Evolutionary conservation across 768 basidiomycete species (phyloP).

Genomic region (Mrakia hoshinonis): DNA sequence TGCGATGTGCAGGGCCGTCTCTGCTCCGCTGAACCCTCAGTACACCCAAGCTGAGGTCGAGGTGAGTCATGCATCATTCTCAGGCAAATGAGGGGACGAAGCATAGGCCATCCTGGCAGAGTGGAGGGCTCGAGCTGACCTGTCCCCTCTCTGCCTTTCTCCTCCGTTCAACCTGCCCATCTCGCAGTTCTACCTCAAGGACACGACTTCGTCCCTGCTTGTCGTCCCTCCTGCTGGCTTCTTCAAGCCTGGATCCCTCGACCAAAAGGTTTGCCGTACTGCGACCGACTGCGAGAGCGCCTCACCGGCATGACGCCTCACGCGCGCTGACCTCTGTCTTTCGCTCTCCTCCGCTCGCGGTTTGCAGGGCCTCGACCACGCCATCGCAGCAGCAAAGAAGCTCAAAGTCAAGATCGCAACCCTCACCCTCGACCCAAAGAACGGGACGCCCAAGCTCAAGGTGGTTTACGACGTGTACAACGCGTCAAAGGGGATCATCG

Average conservation of each 20-base stretch:
- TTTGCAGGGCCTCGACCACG: slow-evolving; percentile 14
- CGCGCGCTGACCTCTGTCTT: neutral
- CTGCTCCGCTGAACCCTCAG: slow-evolving; percentile 24
- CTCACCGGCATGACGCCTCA: neutral
- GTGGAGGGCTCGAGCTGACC: neutral
- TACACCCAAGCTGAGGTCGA: slow-evolving; percentile 23
- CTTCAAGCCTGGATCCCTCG: slow-evolving; percentile 5
- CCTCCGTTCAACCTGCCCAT: no score
- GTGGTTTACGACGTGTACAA: slow-evolving; percentile 13
- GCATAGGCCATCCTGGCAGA: neutral
- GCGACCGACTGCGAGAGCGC: neutral
- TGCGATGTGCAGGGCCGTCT: slow-evolving; percentile 2
- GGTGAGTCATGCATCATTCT: neutral
- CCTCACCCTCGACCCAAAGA: neutral
- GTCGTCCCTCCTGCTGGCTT: slow-evolving; percentile 3
- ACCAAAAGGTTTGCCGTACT: slow-evolving; percentile 5
- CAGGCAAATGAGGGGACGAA: neutral
- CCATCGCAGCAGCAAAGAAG: slow-evolving; percentile 19
- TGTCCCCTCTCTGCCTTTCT: neutral
- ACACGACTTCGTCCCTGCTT: slow-evolving; percentile 15
- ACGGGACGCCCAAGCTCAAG: slow-evolving; percentile 9
- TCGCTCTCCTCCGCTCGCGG: neutral
- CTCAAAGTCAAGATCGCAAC: slow-evolving; percentile 20
- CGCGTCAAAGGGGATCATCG: slow-evolving; percentile 1
- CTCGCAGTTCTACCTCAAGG: slow-evolving; percentile 21